Conservation (phyloP, 2,329 filamentous ascomycete genomes). For the Colletotrichum euphorbiae region DNA sequence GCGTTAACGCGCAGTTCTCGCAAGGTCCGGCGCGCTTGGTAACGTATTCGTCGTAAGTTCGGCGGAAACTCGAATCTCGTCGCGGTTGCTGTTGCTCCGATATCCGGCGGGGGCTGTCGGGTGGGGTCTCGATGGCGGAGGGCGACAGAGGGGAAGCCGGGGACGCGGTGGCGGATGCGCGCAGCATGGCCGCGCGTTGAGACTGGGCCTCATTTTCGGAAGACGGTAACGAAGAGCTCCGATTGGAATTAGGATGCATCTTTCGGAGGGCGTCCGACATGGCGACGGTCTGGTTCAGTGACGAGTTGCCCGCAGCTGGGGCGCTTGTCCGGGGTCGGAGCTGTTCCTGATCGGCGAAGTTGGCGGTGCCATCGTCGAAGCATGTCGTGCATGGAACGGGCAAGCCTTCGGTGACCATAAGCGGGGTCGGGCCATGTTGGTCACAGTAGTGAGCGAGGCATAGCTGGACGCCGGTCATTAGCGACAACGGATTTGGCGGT, state of each 20-base stretch:
- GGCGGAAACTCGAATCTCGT: slow-evolving; percentile 69
- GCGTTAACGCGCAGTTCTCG: slow-evolving; percentile 75
- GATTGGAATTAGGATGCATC: slow-evolving; percentile 56
- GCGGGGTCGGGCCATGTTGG: slow-evolving; percentile 74
- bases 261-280: slow-evolving; percentile 62
- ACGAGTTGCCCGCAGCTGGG: slow-evolving; percentile 46
- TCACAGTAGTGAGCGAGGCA: slow-evolving; percentile 79
- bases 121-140: slow-evolving; percentile 67
- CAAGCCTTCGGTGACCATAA: slow-evolving; percentile 77
- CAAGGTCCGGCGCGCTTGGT: slow-evolving; percentile 73
- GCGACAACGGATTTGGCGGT: slow-evolving; percentile 31
- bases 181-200: slow-evolving; percentile 56
- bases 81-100: slow-evolving; percentile 53
- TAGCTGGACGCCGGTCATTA: slow-evolving; percentile 61
- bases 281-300: slow-evolving; percentile 45
- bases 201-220: slow-evolving; percentile 59
- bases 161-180: slow-evolving; percentile 51
- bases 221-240: slow-evolving; percentile 57
- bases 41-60: slow-evolving; percentile 74
- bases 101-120: slow-evolving; percentile 63
- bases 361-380: slow-evolving; percentile 58
- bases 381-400: slow-evolving; percentile 71
- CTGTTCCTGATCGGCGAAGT: slow-evolving; percentile 46
- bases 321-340: slow-evolving; percentile 55
- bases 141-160: slow-evolving; percentile 48